These are phyloP conservation scores for Stachybotrys chlorohalonatus DNA, from an alignment of 2,329 filamentous ascomycete species.

Conservation along the genomic window DNA sequence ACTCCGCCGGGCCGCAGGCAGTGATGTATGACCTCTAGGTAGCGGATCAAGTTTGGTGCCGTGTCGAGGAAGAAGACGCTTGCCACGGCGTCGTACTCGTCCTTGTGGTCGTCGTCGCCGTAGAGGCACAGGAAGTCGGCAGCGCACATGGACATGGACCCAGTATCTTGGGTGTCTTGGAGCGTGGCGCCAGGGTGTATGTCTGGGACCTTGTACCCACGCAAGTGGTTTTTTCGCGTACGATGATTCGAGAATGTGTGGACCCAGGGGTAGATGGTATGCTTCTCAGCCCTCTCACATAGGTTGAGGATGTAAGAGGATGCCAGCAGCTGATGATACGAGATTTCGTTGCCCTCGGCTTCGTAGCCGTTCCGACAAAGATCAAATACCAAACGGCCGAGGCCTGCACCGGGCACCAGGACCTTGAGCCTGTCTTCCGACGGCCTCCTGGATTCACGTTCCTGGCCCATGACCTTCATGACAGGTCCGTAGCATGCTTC, in stretches of 20 bases:
- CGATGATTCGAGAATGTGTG: constrained; percentile 81
- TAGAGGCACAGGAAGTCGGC: constrained; percentile 92
- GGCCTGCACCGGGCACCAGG: constrained; percentile 80
- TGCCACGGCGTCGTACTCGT: constrained; percentile 70
- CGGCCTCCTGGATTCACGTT: constrained; percentile 20
- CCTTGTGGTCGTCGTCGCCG: constrained; percentile 48
- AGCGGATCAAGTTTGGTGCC: constrained; percentile 83
- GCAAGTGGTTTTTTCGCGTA: constrained; percentile 65
- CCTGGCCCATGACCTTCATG: constrained; percentile 50
- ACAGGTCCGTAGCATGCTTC: constrained; percentile 71
- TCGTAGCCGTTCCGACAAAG: constrained; percentile 64
- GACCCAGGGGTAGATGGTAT: constrained; percentile 76
- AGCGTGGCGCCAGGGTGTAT: constrained; percentile 59
- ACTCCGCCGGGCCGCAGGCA: constrained; percentile 72
- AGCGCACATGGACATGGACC: constrained; percentile 84
- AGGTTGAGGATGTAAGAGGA: constrained; percentile 69
- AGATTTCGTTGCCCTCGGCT: constrained; percentile 89
- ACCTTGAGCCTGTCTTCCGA: constrained; percentile 47
- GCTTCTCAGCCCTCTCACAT: constrained; percentile 49
- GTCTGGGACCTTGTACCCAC: constrained; percentile 68
- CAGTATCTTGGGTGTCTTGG: constrained; percentile 25
- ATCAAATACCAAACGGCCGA: constrained; percentile 85
- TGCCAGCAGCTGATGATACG: constrained; percentile 90
- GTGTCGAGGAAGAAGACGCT: constrained; percentile 97
- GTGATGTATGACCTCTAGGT: constrained; percentile 72